These are phyloP conservation scores for Dryas integrifolia DNA, from an alignment of 331 rosid genomes.

Conservation along the genomic window DNA sequence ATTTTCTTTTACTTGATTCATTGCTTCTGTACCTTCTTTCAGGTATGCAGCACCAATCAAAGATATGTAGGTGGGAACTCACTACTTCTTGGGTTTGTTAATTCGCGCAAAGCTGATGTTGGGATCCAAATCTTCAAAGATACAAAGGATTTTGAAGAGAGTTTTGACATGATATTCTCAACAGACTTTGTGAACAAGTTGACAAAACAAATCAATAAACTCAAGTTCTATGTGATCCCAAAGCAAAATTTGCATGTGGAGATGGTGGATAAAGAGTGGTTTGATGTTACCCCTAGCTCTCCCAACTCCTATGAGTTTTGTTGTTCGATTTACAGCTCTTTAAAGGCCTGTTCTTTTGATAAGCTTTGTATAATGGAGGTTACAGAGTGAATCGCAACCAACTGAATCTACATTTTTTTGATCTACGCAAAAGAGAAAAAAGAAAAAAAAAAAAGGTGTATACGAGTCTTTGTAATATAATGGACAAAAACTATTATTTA, in stretches of 20 bases:
- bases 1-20: background rate
- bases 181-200: slow-evolving; percentile 50
- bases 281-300: slow-evolving; percentile 55
- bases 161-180: slow-evolving; percentile 59
- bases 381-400: slow-evolving; percentile 33
- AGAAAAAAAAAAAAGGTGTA: background rate
- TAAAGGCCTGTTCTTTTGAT: slow-evolving; percentile 53
- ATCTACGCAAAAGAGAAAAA: background rate
- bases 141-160: slow-evolving; percentile 38
- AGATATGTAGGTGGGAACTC: slow-evolving; percentile 46
- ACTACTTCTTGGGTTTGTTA: slow-evolving; percentile 57
- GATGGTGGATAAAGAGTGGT: slow-evolving; percentile 71
- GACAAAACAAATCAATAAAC: slow-evolving; percentile 49
- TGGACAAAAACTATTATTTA: background rate
- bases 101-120: slow-evolving; percentile 43
- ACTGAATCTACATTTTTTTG: background rate
- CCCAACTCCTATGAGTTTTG: slow-evolving; percentile 68
- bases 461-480: background rate
- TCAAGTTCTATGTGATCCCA: slow-evolving; percentile 53
- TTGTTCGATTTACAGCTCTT: slow-evolving; percentile 60
- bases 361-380: slow-evolving; percentile 61
- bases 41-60: slow-evolving; percentile 61
- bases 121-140: slow-evolving; percentile 60
- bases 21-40: slow-evolving; percentile 32
- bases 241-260: slow-evolving; percentile 59